phyloP scores from a whole-genome alignment of 2,329 filamentous ascomycete genomes.

The Exserohilum rostratum region DNA sequence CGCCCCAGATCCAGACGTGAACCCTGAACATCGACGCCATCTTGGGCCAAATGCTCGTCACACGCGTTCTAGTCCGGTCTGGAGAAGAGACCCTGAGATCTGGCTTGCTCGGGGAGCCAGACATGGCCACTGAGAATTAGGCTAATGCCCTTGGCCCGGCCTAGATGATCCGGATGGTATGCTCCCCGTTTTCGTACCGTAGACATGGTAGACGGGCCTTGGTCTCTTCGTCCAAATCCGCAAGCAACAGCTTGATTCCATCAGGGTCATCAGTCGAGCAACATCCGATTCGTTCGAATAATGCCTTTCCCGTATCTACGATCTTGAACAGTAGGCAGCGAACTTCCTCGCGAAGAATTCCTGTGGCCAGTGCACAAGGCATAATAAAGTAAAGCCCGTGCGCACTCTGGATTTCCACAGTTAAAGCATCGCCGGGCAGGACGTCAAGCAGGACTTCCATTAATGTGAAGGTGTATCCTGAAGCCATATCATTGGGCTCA shows the following conservation, averaged over 20 bases:
- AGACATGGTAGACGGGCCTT: constrained; percentile 18
- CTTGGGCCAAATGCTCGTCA: constrained; percentile 5
- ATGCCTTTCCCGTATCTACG: neutral
- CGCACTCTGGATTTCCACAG: neutral
- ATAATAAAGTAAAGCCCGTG: neutral
- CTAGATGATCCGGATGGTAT: constrained; percentile 18
- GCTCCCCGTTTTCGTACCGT: constrained; percentile 13
- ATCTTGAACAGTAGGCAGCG: neutral
- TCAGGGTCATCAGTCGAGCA: neutral
- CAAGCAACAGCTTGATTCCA: neutral
- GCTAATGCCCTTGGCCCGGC: neutral
- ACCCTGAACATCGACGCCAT: constrained; percentile 11
- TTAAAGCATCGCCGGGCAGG: neutral
- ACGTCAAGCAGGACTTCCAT: neutral
- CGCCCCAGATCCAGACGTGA: constrained; percentile 4
- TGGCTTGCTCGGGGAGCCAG: neutral
- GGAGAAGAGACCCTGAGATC: neutral
- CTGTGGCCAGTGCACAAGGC: neutral
- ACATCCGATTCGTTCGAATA: constrained; percentile 5
- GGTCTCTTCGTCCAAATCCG: constrained; percentile 9
- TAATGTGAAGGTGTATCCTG: neutral
- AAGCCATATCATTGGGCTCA: too few relatives aligned
- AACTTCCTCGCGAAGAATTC: too few relatives aligned
- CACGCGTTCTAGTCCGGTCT: constrained; percentile 1
- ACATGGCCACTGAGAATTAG: neutral